phyloP scores from a whole-genome alignment of 208 protist species.

The Histomonas meleagridis region DNA sequence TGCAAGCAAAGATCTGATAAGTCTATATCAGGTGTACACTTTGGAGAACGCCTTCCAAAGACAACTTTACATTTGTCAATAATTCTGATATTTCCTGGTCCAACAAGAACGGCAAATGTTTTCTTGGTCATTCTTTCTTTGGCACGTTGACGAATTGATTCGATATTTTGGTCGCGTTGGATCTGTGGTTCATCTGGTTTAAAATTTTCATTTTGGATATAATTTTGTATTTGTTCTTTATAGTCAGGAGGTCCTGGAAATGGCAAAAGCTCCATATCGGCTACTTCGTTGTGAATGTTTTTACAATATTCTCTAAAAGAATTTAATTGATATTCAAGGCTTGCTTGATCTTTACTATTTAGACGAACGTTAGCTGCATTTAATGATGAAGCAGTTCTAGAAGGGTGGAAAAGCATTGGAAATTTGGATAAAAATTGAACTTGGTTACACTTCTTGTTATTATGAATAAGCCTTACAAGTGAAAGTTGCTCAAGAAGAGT shows the following conservation, averaged over 20 bases:
- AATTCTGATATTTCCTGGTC: neutral
- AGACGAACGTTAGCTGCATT: neutral
- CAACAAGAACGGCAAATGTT: neutral
- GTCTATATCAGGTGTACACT: slow-evolving; percentile 13
- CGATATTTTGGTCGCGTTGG: neutral
- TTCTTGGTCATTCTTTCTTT: neutral
- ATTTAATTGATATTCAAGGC: neutral
- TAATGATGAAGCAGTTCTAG: neutral
- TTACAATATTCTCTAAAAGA: neutral
- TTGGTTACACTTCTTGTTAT: neutral
- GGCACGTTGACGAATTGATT: neutral
- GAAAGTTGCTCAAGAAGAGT: neutral
- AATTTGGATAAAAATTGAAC: neutral
- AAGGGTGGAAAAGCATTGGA: neutral
- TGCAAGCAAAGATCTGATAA: neutral
- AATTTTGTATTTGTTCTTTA: neutral
- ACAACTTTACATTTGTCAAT: neutral
- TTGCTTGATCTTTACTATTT: neutral
- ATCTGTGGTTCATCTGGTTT: neutral
- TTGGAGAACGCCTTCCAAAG: slow-evolving; percentile 22
- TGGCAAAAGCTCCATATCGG: neutral
- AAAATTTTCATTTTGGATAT: neutral
- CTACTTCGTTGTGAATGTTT: neutral
- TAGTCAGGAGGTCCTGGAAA: neutral
- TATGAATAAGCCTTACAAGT: neutral